These are phyloP conservation scores for Priceomyces castillae DNA, from an alignment of 805 yeast species.

Conservation along the genomic window DNA sequence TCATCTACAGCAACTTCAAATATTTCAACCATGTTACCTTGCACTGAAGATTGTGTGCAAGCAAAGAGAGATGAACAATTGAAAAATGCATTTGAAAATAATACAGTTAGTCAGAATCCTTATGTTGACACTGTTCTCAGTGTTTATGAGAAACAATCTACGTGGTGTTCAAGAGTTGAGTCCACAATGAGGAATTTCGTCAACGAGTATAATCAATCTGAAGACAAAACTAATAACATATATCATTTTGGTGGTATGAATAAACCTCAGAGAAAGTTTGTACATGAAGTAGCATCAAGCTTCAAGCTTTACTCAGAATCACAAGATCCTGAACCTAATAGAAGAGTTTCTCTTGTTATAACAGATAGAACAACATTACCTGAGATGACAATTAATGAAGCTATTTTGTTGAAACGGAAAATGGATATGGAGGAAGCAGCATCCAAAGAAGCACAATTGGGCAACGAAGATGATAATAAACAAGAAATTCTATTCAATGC, in stretches of 20 bases:
- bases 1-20: conserved; percentile 29
- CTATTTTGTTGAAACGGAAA: conserved; percentile 26
- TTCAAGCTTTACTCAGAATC: conserved; percentile 64
- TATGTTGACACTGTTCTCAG: conserved; percentile 48
- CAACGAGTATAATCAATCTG: conserved; percentile 26
- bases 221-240: conserved; percentile 19
- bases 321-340: conserved; percentile 77
- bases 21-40: conserved; percentile 44
- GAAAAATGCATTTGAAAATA: conserved; percentile 63
- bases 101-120: no score
- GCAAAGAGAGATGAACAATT: conserved; percentile 59
- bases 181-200: conserved; percentile 48
- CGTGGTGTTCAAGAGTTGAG: conserved; percentile 72
- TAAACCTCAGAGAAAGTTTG: conserved; percentile 62
- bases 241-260: conserved; percentile 75
- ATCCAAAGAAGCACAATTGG: conserved; percentile 19
- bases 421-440: conserved; percentile 19
- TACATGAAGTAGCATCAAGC: conserved; percentile 63
- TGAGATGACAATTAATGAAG: conserved; percentile 43
- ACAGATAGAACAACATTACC: conserved; percentile 41
- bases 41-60: conserved; percentile 70
- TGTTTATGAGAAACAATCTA: conserved; percentile 52
- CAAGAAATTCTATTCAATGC: conserved; percentile 42
- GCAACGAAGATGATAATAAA: conserved; percentile 24
- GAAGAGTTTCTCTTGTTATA: conserved; percentile 63